A percentile compares a stretch with the other conserved stretches of the same genome.
Conservation (phyloP, 2,329 filamentous ascomycete genomes). For the Fusarium verrucosum region DNA sequence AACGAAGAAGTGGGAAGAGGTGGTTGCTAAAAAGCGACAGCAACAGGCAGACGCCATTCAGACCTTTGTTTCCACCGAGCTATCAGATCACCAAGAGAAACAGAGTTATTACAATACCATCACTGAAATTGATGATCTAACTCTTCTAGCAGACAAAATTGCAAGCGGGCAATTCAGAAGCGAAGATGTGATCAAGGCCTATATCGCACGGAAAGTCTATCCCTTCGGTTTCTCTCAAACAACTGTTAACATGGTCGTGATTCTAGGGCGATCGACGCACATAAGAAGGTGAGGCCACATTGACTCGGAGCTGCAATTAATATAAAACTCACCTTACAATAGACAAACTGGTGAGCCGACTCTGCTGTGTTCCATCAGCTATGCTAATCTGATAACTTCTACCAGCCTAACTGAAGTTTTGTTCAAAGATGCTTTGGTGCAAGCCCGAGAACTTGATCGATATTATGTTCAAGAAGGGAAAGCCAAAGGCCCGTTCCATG, state of each 20-base stretch:
- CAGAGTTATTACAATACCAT: neutral
- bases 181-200: neutral
- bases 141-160: neutral
- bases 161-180: neutral
- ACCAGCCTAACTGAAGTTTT: slow-evolving; percentile 26
- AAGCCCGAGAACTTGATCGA: slow-evolving; percentile 26
- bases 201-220: slow-evolving; percentile 13
- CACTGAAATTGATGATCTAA: slow-evolving; percentile 3
- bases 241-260: neutral
- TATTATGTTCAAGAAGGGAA: neutral
- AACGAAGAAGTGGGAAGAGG: slow-evolving; percentile 1
- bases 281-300: neutral
- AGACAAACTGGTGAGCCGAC: slow-evolving; percentile 26
- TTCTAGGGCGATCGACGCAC: slow-evolving; percentile 16
- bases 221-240: fast-evolving
- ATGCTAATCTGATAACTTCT: neutral
- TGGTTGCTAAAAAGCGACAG: slow-evolving; percentile 3
- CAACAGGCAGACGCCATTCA: slow-evolving; percentile 7
- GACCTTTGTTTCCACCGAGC: neutral
- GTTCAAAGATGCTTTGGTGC: slow-evolving; percentile 32
- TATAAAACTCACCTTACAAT: neutral
- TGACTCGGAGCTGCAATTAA: fast-evolving
- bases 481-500: slow-evolving; percentile 30
- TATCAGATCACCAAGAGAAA: neutral
- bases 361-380: fast-evolving